Base-by-base conservation (phyloP, 2,329 filamentous ascomycete species). In the Aspergillus neoniger region DNA sequence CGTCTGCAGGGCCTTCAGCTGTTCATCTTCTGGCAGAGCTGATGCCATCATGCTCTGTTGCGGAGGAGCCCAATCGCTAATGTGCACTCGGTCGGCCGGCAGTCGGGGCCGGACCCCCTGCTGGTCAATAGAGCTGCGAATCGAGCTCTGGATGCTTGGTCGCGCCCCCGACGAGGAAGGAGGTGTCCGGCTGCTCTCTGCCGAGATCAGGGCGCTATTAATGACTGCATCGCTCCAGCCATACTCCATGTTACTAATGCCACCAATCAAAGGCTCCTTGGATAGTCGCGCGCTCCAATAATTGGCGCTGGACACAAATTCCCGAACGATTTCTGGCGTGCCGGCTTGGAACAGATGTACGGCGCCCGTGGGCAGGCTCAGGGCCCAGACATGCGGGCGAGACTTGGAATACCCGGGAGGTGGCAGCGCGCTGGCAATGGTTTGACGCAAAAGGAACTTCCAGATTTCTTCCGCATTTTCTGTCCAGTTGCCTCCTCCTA, bases 281-380 rank as follows among this genome's bases (percentile, higher is more conserved):
- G 92, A 96, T 32, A 98, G 83, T 55, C 95, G 86, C 2, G 95
- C 94, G 71, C 92, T 95, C 95, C 95, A 99, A 78, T 98, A 99
- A 77, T 99, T 99, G 69, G 91, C 92, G 1, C 93, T 96, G 17
- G 87, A 89, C 55, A 98, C 93, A 70, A 97, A 99, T 74, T 99
- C 95, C 68, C 90, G 90, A 68, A 93, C 91, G 69, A 98, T 96
- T 69, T 99, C 95, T 0, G 91, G 87, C 0, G 95, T 99, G 58
- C 95, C 95, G 52, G 95, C 95, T 72, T 98, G 93, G 83, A 99
- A 99, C n/a, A 99, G 84, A 74, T 99, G 95, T 0, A 99, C 93
- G 0, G 94, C 94, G 12, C 95, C 95, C 1, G 89, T 96, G 0
- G 95, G 94, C 49, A 99, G 81, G 64, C 91, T 96, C 55, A 99